phyloP scores from a whole-genome alignment of 2,329 filamentous ascomycete species.

The Penicillium occitanis region DNA sequence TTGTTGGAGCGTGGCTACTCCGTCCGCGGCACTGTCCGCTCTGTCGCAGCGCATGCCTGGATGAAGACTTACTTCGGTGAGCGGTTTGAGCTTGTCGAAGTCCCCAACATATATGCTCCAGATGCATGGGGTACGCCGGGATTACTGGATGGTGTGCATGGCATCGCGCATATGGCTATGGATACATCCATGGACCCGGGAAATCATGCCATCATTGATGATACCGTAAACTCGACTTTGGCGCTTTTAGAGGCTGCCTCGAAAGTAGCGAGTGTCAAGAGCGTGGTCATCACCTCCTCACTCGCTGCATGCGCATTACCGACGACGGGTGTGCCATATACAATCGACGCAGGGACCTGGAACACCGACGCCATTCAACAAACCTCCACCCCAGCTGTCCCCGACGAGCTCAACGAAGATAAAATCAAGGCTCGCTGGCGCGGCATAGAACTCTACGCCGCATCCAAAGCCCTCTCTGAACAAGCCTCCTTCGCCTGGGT shows the following conservation, averaged over 20 bases:
- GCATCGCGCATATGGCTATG: conserved; percentile 8
- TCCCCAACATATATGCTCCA: background rate
- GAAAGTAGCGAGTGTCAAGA: background rate
- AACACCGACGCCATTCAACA: background rate
- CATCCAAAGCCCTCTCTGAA: conserved; percentile 9
- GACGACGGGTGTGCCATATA: conserved; percentile 3
- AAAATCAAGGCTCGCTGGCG: background rate
- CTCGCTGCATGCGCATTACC: conserved; percentile 5
- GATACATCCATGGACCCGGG: background rate
- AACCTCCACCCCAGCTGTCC: background rate
- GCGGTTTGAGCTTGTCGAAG: background rate
- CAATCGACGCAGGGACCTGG: background rate
- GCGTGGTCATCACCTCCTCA: conserved; percentile 10
- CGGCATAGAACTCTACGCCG: conserved; percentile 2
- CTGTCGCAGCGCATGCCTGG: background rate
- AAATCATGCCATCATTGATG: background rate
- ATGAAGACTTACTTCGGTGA: conserved; percentile 4
- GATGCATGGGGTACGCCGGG: background rate
- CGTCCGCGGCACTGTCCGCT: conserved; percentile 5
- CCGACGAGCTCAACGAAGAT: no score
- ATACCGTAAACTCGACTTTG: background rate
- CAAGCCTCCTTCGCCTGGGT: conserved; percentile 5
- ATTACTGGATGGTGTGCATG: background rate
- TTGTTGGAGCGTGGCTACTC: conserved; percentile 2
- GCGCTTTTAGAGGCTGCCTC: background rate